phyloP scores from a whole-genome alignment of 2,329 filamentous ascomycete genomes.

The Alternaria alternata region DNA sequence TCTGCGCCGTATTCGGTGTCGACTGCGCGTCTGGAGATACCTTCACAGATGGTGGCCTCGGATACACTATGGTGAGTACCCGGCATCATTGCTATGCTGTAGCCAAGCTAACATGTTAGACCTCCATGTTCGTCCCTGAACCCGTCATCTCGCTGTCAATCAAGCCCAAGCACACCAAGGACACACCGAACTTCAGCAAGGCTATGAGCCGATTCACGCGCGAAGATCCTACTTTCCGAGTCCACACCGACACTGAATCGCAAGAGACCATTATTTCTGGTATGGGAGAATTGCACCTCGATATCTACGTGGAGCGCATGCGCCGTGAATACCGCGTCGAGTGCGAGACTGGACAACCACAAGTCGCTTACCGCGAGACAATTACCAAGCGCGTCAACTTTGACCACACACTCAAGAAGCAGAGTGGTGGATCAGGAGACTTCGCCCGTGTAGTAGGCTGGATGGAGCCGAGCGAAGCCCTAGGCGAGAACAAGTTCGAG shows the following conservation, averaged over 20 bases:
- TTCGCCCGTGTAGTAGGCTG: conserved; percentile 91
- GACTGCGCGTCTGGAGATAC: conserved; percentile 98
- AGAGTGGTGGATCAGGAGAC: conserved; percentile 94
- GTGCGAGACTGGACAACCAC: conserved; percentile 92
- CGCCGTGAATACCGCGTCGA: conserved; percentile 96
- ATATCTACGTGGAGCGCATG: conserved; percentile 97
- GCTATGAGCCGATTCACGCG: conserved; percentile 99
- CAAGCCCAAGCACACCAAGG: conserved; percentile 91
- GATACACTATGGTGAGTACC: conserved; percentile 79
- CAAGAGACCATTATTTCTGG: conserved; percentile 98
- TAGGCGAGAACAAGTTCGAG: conserved; percentile 83
- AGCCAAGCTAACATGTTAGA: conserved; percentile 48
- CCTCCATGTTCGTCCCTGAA: conserved; percentile 97
- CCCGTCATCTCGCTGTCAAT: conserved; percentile 98
- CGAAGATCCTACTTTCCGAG: conserved; percentile 96
- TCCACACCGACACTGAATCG: conserved; percentile 89
- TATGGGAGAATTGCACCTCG: conserved; percentile 96
- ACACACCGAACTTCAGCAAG: conserved; percentile 94
- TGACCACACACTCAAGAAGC: conserved; percentile 93
- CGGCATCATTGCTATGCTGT: neutral
- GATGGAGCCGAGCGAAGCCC: conserved; percentile 81
- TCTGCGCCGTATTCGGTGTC: conserved; percentile 97
- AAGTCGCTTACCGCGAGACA: conserved; percentile 96
- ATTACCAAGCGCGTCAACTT: conserved; percentile 82
- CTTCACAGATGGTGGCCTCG: conserved; percentile 91